phyloP scores from a whole-genome alignment of 371 early-diverging fungal species.

The Umbelopsis sp. region DNA sequence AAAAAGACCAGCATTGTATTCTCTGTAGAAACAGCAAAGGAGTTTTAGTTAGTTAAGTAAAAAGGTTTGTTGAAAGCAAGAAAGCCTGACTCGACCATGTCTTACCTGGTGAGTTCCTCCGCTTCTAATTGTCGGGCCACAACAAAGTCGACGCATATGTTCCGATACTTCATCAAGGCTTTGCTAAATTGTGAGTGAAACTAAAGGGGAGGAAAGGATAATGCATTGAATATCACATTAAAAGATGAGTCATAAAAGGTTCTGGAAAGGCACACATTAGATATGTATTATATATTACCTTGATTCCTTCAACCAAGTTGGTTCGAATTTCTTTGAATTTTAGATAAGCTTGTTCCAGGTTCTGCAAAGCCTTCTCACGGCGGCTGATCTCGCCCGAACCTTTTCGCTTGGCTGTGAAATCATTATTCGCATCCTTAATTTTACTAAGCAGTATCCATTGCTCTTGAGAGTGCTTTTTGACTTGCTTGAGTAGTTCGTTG shows the following conservation, averaged over 20 bases:
- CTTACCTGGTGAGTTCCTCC: conserved; percentile 53
- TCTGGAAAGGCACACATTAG: not conserved
- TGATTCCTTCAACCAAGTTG: conserved; percentile 72
- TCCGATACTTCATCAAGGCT: conserved; percentile 59
- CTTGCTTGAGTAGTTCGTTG: conserved; percentile 49
- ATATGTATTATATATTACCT: conserved; percentile 27
- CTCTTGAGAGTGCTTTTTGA: conserved; percentile 50
- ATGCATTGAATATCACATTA: not conserved
- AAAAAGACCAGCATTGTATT: conserved; percentile 14
- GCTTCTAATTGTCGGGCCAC: conserved; percentile 75
- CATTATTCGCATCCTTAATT: conserved; percentile 61
- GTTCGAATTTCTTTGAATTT: conserved; percentile 67
- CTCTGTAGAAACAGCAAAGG: not conserved
- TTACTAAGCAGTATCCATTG: conserved; percentile 60
- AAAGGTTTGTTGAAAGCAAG: too few relatives aligned
- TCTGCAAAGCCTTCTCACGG: conserved; percentile 70
- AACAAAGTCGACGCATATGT: conserved; percentile 70
- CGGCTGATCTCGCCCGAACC: conserved; percentile 52
- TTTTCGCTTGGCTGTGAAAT: conserved; percentile 60
- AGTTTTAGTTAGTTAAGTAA: too few relatives aligned
- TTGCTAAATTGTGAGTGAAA: conserved; percentile 76
- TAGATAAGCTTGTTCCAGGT: conserved; percentile 69
- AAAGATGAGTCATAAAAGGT: not conserved
- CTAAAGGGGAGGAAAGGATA: conserved; percentile 28
- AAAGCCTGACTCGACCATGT: too few relatives aligned